Evolutionary conservation across 2,329 filamentous ascomycete species (phyloP), one percentile per base, ranked within the genome.

Genomic region (Dryadomyces quercus-mongolicae): DNA sequence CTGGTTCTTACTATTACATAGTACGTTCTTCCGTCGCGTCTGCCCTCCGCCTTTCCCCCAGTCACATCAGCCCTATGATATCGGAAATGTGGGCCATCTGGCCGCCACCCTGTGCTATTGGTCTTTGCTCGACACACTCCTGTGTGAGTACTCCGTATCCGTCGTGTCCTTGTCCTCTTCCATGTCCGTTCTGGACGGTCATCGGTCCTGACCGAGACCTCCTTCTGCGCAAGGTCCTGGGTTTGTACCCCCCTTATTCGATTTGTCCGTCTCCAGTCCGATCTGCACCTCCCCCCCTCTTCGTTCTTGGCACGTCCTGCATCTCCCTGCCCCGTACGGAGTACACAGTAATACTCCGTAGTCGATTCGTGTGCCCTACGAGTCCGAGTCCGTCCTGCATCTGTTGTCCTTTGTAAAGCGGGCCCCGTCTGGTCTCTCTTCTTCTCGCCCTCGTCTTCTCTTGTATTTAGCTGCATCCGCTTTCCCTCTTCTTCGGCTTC

Each of bases 51-150:
- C 15, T 13, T 13, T 13, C 7, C 25, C 46, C 25, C 46, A 49
- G 34, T 49, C 31, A 7, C 48, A 50, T 50, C 48, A 50, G 48
- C 48, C 48, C 48, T 50, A 50, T 18, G 48, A 13, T 36, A 25
- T 12, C 36, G 4, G n/a, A 50, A 48, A 22, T 34, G 34, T 50
- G 48, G 48, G 48, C 36, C 48, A 12, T 20, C 36, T 16, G 10
- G 36, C 36, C 4, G 25, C 25, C 25, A 31, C 25, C 8, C 25
- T 8, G 25, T 31, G 25, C 25, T 8, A 44, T 48, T 9, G 46
- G 46, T 10, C 42, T 34, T 31, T 38, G 36, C 34, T 38, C 20
- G 47, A 20, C 31, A 2, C 3, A 40, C 36, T 40, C 25, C n/a
- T n/a, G n/a, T n/a, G n/a, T n/a, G n/a, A n/a, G 25, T 31, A 31